phyloP scores from a whole-genome alignment of 768 basidiomycete species.

The Termitomyces bulborhizus region DNA sequence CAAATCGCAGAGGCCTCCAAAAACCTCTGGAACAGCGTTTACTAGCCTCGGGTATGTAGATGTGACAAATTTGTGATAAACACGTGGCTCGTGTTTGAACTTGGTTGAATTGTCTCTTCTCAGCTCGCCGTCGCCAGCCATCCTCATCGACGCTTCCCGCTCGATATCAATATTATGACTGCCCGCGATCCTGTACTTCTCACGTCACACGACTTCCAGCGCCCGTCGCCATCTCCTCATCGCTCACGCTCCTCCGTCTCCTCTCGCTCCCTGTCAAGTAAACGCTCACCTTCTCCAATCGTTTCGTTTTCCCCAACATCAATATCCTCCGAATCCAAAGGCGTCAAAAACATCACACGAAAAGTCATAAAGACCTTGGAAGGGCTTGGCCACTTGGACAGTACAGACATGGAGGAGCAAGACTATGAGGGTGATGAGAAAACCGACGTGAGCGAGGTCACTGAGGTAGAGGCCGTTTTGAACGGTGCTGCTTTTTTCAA shows the following conservation, averaged over 20 bases:
- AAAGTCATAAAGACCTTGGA: constrained; percentile 44
- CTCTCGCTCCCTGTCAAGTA: constrained; percentile 15
- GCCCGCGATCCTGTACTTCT: constrained; percentile 13
- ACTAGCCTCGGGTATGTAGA: no score
- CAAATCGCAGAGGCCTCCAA: no score
- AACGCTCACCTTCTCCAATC: constrained; percentile 45
- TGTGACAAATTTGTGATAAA: constrained; percentile 1
- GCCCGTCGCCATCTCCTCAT: constrained; percentile 10
- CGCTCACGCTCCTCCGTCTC: constrained; percentile 16
- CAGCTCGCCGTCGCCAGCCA: background rate
- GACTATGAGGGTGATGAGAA: constrained; percentile 23
- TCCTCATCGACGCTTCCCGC: background rate
- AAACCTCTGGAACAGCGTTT: no score
- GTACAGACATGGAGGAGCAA: constrained; percentile 27
- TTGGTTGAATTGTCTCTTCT: background rate
- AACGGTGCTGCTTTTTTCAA: constrained; percentile 2
- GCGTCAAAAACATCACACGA: constrained; percentile 39
- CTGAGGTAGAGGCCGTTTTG: constrained; percentile 18
- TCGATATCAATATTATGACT: constrained; percentile 13
- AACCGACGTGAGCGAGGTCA: constrained; percentile 19
- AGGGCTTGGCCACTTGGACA: constrained; percentile 36
- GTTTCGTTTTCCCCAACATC: constrained; percentile 34
- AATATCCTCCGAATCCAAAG: constrained; percentile 29
- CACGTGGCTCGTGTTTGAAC: constrained; percentile 2
- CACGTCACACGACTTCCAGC: constrained; percentile 13